Evolutionary conservation across 306 rosid species (phyloP), one percentile per base, ranked within the genome.

Genomic region (Pyrus pyrifolia): DNA sequence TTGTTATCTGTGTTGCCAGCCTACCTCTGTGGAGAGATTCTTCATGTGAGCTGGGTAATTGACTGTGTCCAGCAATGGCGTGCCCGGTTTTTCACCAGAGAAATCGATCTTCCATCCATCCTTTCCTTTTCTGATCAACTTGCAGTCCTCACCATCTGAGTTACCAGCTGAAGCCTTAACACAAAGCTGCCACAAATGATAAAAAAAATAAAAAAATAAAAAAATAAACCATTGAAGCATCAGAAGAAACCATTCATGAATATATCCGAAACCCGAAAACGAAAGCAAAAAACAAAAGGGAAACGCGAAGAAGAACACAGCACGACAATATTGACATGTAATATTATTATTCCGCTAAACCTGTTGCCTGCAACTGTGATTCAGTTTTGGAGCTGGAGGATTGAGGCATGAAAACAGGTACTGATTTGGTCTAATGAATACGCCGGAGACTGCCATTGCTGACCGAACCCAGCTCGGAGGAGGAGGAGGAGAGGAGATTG

Each of bases 21-120:
- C 38, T 78, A 94, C 98, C 94, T 88, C 79, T 67, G 79, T 18
- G 64, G 89, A 78, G 11, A 94, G 83, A 79, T 89, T 91, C 85
- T 94, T 94, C 91, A 92, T 91, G 79, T 94, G 98, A 84, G 51
- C 70, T 14, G 98, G 98, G 73, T 81, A 76, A 59, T 91, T 90
- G 82, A 94, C 33, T 42, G 95, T 89, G 83, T 91, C 98, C 89
- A 94, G 84, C 82, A 94, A 84, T 60, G 97, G 96, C 17, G 96
- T 90, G 21, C 25, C 65, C 10, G 98, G 98, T 84, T 86, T 91
- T 65, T 87, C 80, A 0, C 58, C 68, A 0, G 96, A 78, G 73
- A 76, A 94, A 63, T 83, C 83, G 67, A 91, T 86, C 76, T 74
- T 90, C 96, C 91, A 81, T 19, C 78, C 90, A 33, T 84, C 85